Percentiles rank a stretch among this genome's conserved stretches.
These are phyloP conservation scores for Reticulascus tulasneorum DNA, from an alignment of 2,329 filamentous ascomycete genomes.

Conservation along the genomic window DNA sequence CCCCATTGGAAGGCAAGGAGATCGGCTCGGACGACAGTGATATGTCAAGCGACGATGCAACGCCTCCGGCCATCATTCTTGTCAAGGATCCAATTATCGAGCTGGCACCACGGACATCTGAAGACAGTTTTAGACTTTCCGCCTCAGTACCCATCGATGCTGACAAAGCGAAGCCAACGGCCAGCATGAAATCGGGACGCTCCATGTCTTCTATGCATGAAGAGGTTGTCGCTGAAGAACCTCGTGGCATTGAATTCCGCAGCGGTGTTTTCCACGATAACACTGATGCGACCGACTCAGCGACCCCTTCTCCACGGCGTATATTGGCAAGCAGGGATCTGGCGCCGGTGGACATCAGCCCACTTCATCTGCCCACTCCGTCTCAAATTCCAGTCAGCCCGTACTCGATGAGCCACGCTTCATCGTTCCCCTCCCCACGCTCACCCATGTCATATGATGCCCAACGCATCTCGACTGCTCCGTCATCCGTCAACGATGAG, in stretches of 20 bases:
- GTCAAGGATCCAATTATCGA: constrained; percentile 19
- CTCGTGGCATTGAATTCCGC: constrained; percentile 32
- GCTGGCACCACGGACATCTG: no score
- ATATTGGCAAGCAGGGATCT: constrained; percentile 39
- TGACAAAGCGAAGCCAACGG: constrained; percentile 28
- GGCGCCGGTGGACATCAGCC: constrained; percentile 46
- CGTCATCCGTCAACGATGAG: constrained; percentile 70
- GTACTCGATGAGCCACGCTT: constrained; percentile 59
- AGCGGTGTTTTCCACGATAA: constrained; percentile 28
- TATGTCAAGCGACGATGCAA: constrained; percentile 23
- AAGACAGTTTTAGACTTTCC: no score
- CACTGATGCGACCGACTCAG: constrained; percentile 34
- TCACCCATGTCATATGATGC: constrained; percentile 67
- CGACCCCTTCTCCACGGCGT: constrained; percentile 42
- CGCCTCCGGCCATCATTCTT: constrained; percentile 24
- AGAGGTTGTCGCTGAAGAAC: constrained; percentile 46
- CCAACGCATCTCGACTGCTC: constrained; percentile 69
- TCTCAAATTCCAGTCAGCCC: constrained; percentile 55
- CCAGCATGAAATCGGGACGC: constrained; percentile 42
- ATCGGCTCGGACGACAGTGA: constrained; percentile 1
- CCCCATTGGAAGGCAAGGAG: constrained; percentile 9
- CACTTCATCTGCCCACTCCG: constrained; percentile 39
- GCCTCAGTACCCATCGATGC: constrained; percentile 43
- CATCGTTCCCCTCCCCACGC: constrained; percentile 68
- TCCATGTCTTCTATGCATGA: constrained; percentile 50